Percentiles rank a stretch among this genome's conserved stretches.
Evolutionary conservation across 345 rosid species (phyloP).

Genomic region (Moricandia moricandioides): DNA sequence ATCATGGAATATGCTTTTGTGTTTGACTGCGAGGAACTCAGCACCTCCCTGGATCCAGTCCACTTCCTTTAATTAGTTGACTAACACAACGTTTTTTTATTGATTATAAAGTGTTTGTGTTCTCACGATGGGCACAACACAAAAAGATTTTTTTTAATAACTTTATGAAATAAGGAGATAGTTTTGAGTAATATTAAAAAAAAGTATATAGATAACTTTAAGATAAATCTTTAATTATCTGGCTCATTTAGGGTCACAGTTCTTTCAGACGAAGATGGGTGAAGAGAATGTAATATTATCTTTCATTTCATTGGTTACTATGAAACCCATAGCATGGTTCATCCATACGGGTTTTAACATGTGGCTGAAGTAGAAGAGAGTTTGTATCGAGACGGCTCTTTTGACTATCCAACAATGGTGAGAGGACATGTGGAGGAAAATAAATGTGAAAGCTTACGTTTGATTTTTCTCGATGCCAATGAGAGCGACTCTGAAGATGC

Average conservation of each 20-base stretch:
- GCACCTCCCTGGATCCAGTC: slow-evolving; percentile 29
- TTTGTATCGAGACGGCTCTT: background rate
- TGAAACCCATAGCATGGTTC: background rate
- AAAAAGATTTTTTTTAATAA: background rate
- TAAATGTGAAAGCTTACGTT: slow-evolving; percentile 47
- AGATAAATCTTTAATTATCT: too few relatives aligned
- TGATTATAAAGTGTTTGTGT: slow-evolving; percentile 6
- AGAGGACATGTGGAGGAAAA: background rate
- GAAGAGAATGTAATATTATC: background rate
- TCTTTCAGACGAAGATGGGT: slow-evolving; percentile 1
- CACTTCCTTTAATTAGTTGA: slow-evolving; percentile 24
- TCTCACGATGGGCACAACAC: slow-evolving; percentile 18
- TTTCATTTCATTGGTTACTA: background rate
- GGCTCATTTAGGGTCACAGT: background rate
- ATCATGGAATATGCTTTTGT: slow-evolving; percentile 32
- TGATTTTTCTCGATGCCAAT: slow-evolving; percentile 54
- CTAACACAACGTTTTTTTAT: background rate
- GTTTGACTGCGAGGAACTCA: slow-evolving; percentile 24
- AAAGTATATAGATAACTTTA: background rate
- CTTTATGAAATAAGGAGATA: background rate
- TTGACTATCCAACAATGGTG: background rate
- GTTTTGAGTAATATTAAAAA: background rate
- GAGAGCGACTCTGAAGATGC: slow-evolving; percentile 58
- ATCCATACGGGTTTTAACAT: background rate
- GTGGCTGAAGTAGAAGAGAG: background rate